Percentiles rank a stretch among this genome's conserved stretches.
phyloP scores from a whole-genome alignment of 2,329 filamentous ascomycete genomes.

The Leptodontidium sp. region DNA sequence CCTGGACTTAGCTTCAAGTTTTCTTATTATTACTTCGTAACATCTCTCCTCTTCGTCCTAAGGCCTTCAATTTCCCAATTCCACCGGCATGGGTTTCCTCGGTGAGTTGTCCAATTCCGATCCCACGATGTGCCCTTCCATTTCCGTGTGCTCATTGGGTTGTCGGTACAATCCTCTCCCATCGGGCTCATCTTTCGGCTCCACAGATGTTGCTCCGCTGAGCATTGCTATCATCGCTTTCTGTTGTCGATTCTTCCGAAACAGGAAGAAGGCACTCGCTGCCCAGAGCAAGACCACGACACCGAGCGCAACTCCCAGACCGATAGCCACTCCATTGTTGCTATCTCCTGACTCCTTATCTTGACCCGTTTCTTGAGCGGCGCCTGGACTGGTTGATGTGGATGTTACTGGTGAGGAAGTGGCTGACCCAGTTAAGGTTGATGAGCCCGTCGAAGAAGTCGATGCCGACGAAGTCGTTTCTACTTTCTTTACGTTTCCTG shows the following conservation, averaged over 20 bases:
- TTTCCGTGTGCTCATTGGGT: not conserved
- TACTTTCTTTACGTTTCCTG: not conserved
- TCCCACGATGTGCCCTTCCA: not conserved
- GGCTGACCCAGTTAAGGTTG: not conserved
- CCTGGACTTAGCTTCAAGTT: not conserved
- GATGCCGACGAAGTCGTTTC: not conserved
- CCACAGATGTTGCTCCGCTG: not conserved
- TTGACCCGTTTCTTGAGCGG: not conserved
- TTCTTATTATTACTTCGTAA: not conserved
- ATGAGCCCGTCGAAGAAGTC: constrained; percentile 7
- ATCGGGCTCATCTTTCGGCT: not conserved
- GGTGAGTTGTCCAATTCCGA: not conserved
- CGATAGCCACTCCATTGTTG: not conserved
- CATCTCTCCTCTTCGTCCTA: not conserved
- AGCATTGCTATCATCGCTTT: not conserved
- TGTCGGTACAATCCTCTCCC: not conserved
- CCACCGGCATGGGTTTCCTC: not conserved
- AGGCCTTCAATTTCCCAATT: not conserved
- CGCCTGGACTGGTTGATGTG: not conserved
- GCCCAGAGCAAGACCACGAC: not conserved
- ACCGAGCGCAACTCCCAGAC: constrained; percentile 5
- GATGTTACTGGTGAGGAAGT: not conserved
- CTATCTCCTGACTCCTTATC: not conserved
- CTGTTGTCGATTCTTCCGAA: not conserved
- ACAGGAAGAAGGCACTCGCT: not conserved